Evolutionary conservation across 2,329 filamentous ascomycete genomes (phyloP), one percentile per base, ranked within the genome.

Genomic region (Talaromyces piceae): DNA sequence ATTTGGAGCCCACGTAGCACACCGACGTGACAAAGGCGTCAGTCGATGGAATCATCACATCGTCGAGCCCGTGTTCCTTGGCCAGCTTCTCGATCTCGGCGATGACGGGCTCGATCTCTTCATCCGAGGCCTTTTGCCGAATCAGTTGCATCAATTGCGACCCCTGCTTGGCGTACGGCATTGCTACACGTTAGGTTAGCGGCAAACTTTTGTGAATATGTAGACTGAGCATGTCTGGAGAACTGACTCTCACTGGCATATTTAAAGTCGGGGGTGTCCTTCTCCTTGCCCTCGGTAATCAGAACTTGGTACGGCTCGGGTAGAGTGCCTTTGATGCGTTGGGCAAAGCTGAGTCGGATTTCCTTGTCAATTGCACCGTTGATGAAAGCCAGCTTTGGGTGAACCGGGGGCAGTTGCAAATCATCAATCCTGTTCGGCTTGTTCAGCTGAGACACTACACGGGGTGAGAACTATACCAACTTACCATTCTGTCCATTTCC

Each of bases 401-500:
- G 83, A 28, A 93, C 73, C 54, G 85, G 76, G 0, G 88, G 80
- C 23, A 94, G 78, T 41, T 82, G 78, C 13, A 95, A 83, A 65
- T 97, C 90, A 13, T 91, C 88, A 45, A 87, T 79, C 80, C 80
- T 83, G 45, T 33, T 13, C 11, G 27, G 30, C 23, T 50, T 30
- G 49, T 26, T 50, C 26, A 27, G 31, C 9, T 45, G 9, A 28
- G 18, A 44, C 12, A 22, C n/a, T 44, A 16, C 18, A 45, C 5
- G 1, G n/a, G n/a, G n/a, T n/a, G n/a, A n/a, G n/a, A n/a, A n/a
- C n/a, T n/a, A n/a, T 39, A 28, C 8, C 12, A 22, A 12, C 76
- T 61, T 68, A 82, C 93, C 93, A 98, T 72, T 98, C 93, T 13
- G 87, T 85, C 93, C 93, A 98, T 71, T 97, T 97, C 93, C 93